Conservation (phyloP, 257 asterid genomes). For the Vinca minor region DNA sequence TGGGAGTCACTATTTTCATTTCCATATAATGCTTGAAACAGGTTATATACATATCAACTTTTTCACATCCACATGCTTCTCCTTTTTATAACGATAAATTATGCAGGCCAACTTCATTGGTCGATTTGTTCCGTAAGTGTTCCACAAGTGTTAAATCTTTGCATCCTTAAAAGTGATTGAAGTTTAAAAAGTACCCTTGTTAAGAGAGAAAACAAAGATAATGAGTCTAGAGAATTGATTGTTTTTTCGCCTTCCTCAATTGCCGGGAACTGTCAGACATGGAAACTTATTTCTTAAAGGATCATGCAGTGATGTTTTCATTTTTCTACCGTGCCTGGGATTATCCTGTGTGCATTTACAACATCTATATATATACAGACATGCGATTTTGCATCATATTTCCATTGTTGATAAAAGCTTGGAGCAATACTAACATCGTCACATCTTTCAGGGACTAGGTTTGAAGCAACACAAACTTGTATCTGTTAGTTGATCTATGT, state of each 20-base stretch:
- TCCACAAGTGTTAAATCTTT: too few species aligned
- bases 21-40: too few species aligned
- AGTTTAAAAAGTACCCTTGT: neutral
- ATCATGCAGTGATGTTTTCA: neutral
- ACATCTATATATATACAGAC: neutral
- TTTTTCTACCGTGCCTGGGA: neutral
- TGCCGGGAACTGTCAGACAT: too few species aligned
- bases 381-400: neutral
- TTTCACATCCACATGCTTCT: too few species aligned
- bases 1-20: too few species aligned
- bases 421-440: neutral
- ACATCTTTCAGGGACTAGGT: constrained; percentile 4
- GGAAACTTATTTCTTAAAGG: neutral
- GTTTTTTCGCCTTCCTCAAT: neutral
- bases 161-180: neutral
- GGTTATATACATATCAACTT: too few species aligned
- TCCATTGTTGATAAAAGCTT: neutral
- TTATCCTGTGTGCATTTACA: neutral
- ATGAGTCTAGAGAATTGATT: neutral
- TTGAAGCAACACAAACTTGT: neutral
- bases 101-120: neutral
- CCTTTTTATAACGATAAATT: neutral
- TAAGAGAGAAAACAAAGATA: neutral
- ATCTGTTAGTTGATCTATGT: neutral
- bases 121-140: neutral